Conservation (phyloP, 1,284 basidiomycete species). For the Cystobasidium sp. region DNA sequence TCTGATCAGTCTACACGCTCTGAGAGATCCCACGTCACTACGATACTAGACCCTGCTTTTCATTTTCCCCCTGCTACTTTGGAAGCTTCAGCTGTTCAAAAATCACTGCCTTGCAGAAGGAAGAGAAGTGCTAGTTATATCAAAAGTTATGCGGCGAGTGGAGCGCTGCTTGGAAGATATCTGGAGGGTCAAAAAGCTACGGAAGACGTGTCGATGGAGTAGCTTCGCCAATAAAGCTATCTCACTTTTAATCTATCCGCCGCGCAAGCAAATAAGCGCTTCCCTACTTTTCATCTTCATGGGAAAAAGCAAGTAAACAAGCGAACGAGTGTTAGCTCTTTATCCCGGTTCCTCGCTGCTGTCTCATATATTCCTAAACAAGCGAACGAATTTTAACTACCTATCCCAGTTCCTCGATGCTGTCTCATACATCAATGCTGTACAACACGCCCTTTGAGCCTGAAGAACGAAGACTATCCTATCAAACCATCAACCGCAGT, state of each 20-base stretch:
- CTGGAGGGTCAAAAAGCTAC: background rate
- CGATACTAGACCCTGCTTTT: constrained; percentile 21
- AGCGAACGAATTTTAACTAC: background rate
- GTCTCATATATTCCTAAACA: background rate
- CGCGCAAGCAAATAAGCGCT: background rate
- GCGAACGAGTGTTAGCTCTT: background rate
- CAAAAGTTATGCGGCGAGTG: background rate
- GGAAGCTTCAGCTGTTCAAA: background rate
- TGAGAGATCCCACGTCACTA: constrained; percentile 14
- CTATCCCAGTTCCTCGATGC: too few species aligned
- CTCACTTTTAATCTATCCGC: background rate
- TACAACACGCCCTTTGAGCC: too few species aligned
- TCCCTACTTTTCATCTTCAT: background rate
- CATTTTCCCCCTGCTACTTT: constrained; percentile 16
- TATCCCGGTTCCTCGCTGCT: too few species aligned
- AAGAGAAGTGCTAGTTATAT: constrained; percentile 19
- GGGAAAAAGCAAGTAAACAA: background rate
- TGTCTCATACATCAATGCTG: too few species aligned
- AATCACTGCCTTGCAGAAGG: background rate
- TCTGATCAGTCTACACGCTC: background rate
- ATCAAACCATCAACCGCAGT: too few species aligned
- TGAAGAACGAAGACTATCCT: too few species aligned
- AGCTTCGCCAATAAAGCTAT: background rate
- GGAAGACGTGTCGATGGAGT: background rate
- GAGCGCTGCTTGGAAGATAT: background rate